Base-by-base conservation (phyloP, 192 early-diverging fungal genomes). In the Lobosporangium transversale region DNA sequence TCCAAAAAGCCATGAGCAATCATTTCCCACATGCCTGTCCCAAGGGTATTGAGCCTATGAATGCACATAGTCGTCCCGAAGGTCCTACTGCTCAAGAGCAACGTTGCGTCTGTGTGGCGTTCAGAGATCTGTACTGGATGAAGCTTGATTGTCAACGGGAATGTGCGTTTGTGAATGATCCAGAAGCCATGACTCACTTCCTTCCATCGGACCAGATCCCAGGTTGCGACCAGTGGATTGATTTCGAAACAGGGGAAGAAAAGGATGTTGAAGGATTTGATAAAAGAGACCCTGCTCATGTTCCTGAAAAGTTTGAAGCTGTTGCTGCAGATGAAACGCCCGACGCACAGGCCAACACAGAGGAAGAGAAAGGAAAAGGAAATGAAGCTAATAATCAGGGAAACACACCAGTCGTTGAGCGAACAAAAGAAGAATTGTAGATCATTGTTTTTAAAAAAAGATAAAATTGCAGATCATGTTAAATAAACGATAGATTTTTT, bases 11-110 rank as follows among this genome's bases (percentile, higher is more conserved):
- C 29, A 48, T 76, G 35, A 2, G 27, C 35, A 76, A 76, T 48
- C 73, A 76, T 23, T 76, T 67, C 48, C 73, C 73, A 0, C 65
- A 67, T n/a, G 73, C 73, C 36, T 76, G 73, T 15, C 58, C 65
- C 23, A 4, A 45, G 15, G 52, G 56, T 10, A 24, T 76, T 4
- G 42, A 66, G 23, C 59, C 63, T 2, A 35, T 66, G 9, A 58
- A 27, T 11, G 64, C 63, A 10, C 42, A 44, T 15, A 33, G 57
- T 14, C 51, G 63, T 11, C 70, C 62, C 15, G 32, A 37, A n/a
- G 73, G 71, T 29, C 63, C 62, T 26, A 17, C 26, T 31, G 58
- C 58, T 0, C 27, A 40, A 3, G 73, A 76, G 29, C 43, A 56
- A 44, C 73, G 73, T 9, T 76, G 73, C 37, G 29, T 76, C 37